Evolutionary conservation across 345 rosid species (phyloP).

Genomic region (Euphorbia peplus): DNA sequence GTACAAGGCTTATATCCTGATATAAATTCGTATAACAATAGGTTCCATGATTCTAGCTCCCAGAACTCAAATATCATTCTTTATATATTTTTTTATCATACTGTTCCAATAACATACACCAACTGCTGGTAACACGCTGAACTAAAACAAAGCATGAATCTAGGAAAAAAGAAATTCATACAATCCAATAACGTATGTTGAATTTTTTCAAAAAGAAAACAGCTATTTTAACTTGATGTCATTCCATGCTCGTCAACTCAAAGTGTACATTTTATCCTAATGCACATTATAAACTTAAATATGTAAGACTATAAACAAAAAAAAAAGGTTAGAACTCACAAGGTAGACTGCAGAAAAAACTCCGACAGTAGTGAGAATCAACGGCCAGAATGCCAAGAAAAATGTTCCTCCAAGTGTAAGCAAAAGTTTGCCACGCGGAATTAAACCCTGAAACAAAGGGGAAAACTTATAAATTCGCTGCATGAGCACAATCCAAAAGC

Average conservation of each 20-base stretch:
- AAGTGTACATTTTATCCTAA: not conserved
- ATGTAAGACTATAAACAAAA: not conserved
- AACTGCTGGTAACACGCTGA: not conserved
- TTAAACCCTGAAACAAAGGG: conserved; percentile 65
- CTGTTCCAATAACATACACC: not conserved
- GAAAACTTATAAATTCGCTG: conserved; percentile 9
- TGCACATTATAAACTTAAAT: conserved; percentile 1
- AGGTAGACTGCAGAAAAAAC: conserved; percentile 71
- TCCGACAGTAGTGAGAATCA: conserved; percentile 65
- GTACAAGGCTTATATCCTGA: not conserved
- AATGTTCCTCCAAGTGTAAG: conserved; percentile 84
- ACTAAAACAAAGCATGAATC: not conserved
- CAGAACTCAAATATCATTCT: not conserved
- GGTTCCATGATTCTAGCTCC: not conserved
- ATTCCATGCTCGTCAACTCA: not conserved
- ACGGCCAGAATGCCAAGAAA: conserved; percentile 83
- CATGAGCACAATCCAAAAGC: not conserved
- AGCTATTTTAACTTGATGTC: not conserved
- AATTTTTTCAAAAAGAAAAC: not conserved
- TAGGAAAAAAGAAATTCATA: not conserved
- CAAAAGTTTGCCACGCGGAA: conserved; percentile 84
- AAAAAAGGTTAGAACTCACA: conserved; percentile 43
- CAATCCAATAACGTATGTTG: not conserved
- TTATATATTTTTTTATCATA: too few relatives aligned
- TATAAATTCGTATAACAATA: not conserved